Percentiles rank a stretch among this genome's conserved stretches.
Conservation (phyloP, 2,329 filamentous ascomycete genomes). For the Epicoccum sorghinum region DNA sequence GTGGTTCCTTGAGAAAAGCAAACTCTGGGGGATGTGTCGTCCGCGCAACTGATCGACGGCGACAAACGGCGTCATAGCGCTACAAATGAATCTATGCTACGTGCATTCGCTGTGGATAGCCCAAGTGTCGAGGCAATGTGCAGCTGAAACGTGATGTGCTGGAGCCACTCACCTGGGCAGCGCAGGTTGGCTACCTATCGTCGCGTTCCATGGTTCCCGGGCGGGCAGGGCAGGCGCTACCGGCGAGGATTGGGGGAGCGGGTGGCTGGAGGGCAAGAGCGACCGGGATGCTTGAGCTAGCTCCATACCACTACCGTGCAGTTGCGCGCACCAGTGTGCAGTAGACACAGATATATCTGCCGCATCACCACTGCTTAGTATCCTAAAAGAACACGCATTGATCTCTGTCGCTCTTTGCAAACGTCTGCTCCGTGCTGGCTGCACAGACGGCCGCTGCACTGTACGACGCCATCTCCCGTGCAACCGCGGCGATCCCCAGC, state of each 20-base stretch:
- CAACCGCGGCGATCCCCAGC: conserved; percentile 23
- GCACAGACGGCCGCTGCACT: not conserved
- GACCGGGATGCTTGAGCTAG: too few relatives aligned
- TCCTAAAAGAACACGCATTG: not conserved
- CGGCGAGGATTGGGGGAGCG: not conserved
- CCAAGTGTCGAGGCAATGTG: too few relatives aligned
- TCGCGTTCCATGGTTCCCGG: too few relatives aligned
- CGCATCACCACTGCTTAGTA: not conserved
- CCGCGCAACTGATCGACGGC: conserved; percentile 7
- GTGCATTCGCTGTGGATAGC: too few relatives aligned
- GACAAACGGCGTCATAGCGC: conserved; percentile 3
- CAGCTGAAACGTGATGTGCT: too few relatives aligned
- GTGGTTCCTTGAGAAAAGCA: not conserved
- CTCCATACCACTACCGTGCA: too few relatives aligned
- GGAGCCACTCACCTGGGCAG: too few relatives aligned
- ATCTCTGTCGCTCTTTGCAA: not conserved
- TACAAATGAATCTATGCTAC: not conserved
- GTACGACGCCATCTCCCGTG: conserved; percentile 11
- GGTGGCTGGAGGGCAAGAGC: not conserved
- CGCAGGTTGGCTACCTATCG: too few relatives aligned
- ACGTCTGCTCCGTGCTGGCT: not conserved
- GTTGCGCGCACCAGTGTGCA: too few relatives aligned
- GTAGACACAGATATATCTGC: too few relatives aligned
- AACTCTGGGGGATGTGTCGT: conserved; percentile 11
- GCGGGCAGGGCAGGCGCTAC: too few relatives aligned